Conservation (phyloP, 2,329 filamentous ascomycete genomes). For the Fusarium sp. region DNA sequence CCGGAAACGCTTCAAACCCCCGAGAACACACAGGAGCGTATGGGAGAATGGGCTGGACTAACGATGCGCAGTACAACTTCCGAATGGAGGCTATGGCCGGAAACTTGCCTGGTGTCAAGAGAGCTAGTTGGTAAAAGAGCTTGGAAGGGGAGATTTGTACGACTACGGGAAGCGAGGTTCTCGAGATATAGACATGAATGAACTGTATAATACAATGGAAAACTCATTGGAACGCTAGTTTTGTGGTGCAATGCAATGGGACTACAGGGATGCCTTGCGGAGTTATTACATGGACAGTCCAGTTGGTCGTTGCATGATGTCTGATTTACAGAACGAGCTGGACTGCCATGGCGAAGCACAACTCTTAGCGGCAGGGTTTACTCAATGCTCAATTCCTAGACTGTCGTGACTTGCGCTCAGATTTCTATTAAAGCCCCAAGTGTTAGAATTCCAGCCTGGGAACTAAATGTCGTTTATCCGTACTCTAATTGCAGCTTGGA, state of each 20-base stretch:
- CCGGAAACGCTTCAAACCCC: background rate
- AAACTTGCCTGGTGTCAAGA: slow-evolving; percentile 89
- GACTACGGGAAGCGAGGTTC: slow-evolving; percentile 21
- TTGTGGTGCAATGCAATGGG: background rate
- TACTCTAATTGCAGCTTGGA: background rate
- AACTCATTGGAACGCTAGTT: slow-evolving; percentile 2
- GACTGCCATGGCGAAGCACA: background rate
- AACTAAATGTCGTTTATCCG: background rate
- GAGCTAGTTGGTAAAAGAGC: slow-evolving; percentile 86
- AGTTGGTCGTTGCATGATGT: background rate
- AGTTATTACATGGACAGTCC: background rate
- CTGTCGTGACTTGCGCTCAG: background rate
- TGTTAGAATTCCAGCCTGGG: background rate
- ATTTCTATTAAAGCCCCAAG: accelerated
- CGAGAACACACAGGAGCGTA: background rate
- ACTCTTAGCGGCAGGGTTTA: accelerated
- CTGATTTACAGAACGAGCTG: background rate
- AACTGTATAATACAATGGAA: slow-evolving; percentile 43
- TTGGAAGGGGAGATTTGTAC: slow-evolving; percentile 29
- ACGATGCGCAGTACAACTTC: slow-evolving; percentile 82
- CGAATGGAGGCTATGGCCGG: slow-evolving; percentile 88
- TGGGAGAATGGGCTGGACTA: slow-evolving; percentile 31
- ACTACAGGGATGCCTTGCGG: accelerated
- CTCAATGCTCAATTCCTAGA: background rate
- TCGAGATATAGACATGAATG: slow-evolving; percentile 32